Evolutionary conservation across 108 stramenopile genomes (phyloP).

Genomic region (Nitzschia sp.): DNA sequence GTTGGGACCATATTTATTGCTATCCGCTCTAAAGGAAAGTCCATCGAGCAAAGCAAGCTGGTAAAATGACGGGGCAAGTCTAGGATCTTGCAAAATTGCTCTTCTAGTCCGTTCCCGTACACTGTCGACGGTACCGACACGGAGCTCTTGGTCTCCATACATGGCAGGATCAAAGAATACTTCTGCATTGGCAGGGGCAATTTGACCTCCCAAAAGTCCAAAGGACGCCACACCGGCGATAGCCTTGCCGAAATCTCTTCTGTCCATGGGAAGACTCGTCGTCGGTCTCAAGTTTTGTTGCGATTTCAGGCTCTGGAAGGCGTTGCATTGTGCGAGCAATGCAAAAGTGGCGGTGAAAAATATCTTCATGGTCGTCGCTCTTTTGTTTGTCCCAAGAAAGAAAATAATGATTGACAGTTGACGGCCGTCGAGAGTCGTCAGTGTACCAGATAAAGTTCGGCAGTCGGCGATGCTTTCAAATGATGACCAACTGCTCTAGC

Average conservation of each 20-base stretch:
- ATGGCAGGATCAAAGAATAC: constrained; percentile 89
- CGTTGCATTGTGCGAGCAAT: neutral
- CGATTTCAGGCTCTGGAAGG: neutral
- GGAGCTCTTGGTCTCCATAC: constrained; percentile 90
- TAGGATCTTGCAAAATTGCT: constrained; percentile 76
- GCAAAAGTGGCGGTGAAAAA: neutral
- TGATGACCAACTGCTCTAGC: no score
- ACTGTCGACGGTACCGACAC: constrained; percentile 80
- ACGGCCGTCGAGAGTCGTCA: no score
- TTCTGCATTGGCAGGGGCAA: constrained; percentile 56
- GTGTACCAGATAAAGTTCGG: no score
- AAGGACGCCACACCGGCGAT: constrained; percentile 6
- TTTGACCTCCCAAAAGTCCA: constrained; percentile 12
- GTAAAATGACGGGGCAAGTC: constrained; percentile 70
- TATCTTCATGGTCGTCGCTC: neutral
- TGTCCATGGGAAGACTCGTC: constrained; percentile 14
- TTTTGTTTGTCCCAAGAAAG: no score
- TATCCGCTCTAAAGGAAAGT: constrained; percentile 58
- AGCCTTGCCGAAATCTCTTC: constrained; percentile 20
- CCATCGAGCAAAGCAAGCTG: constrained; percentile 74
- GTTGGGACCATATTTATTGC: constrained; percentile 75
- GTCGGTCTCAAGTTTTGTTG: neutral
- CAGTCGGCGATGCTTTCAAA: no score
- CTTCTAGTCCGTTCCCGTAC: constrained; percentile 71
- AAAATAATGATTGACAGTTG: no score